Percentiles rank a stretch among this genome's conserved stretches.
These are phyloP conservation scores for Conticribra weissflogii DNA, from an alignment of 108 stramenopile species.

Conservation along the genomic window DNA sequence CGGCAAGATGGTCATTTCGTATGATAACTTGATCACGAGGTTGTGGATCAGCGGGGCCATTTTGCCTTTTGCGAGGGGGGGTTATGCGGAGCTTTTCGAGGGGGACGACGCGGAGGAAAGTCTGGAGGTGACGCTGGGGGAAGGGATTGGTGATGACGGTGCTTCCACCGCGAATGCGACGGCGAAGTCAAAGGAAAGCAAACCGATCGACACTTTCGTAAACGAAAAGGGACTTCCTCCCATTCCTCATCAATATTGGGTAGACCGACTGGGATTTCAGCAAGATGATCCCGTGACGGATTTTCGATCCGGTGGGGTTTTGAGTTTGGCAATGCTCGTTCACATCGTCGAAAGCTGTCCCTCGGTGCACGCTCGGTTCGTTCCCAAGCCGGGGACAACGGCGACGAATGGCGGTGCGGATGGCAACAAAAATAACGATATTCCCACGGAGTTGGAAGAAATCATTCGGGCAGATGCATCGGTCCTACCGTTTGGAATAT, in stretches of 20 bases:
- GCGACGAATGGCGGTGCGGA: neutral
- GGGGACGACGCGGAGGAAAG: neutral
- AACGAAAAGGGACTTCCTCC: conserved; percentile 74
- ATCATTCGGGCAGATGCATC: conserved; percentile 61
- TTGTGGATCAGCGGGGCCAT: conserved; percentile 85
- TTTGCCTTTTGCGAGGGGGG: conserved; percentile 48
- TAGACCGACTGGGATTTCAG: conserved; percentile 83
- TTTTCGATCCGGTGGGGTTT: conserved; percentile 88
- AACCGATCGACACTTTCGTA: conserved; percentile 60
- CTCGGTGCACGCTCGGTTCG: conserved; percentile 44
- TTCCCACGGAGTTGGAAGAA: conserved; percentile 27
- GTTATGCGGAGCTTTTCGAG: conserved; percentile 21
- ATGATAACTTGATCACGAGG: conserved; percentile 80
- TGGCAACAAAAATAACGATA: conserved; percentile 6
- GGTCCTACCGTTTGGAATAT: conserved; percentile 87
- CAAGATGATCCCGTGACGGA: conserved; percentile 89
- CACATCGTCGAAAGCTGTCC: conserved; percentile 75
- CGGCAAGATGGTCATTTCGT: conserved; percentile 79
- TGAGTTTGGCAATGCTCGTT: conserved; percentile 80
- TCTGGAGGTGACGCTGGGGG: neutral
- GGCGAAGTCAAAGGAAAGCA: neutral
- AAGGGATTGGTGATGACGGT: neutral
- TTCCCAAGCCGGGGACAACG: too few species aligned
- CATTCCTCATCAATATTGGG: conserved; percentile 80
- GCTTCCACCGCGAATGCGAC: neutral